Evolutionary conservation across 2,329 filamentous ascomycete genomes (phyloP).

Genomic region (Penicillium fuscoglaucum): DNA sequence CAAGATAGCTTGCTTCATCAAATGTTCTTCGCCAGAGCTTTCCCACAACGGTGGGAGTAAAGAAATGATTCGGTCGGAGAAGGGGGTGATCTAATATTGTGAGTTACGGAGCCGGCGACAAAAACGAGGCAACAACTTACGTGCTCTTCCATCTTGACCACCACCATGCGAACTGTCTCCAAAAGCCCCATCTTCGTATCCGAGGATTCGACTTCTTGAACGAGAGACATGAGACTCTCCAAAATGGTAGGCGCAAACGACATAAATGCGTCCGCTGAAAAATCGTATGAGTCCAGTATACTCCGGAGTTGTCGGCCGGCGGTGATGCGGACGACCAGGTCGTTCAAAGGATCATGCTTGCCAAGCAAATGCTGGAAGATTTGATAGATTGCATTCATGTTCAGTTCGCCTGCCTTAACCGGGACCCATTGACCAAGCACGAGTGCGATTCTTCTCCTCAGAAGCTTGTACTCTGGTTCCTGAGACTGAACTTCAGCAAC

Average conservation of each 20-base stretch:
- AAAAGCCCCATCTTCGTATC: conserved; percentile 90
- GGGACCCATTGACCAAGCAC: conserved; percentile 87
- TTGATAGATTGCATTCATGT: conserved; percentile 75
- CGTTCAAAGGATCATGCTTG: conserved; percentile 74
- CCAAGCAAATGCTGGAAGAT: conserved; percentile 87
- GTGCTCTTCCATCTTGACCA: conserved; percentile 76
- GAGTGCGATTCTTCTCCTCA: conserved; percentile 85
- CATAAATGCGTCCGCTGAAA: conserved; percentile 69
- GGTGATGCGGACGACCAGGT: conserved; percentile 87
- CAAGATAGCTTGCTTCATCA: conserved; percentile 92
- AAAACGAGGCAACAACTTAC: conserved; percentile 38
- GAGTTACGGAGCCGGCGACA: neutral
- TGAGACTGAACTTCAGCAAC: conserved; percentile 74
- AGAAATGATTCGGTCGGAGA: conserved; percentile 77
- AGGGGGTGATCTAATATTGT: conserved; percentile 55
- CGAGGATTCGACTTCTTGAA: conserved; percentile 74
- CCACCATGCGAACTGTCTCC: conserved; percentile 78
- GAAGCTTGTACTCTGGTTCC: conserved; percentile 70
- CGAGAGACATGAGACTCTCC: conserved; percentile 70
- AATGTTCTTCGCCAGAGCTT: conserved; percentile 77
- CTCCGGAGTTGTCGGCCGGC: conserved; percentile 80
- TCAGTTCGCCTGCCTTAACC: conserved; percentile 68
- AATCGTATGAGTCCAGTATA: conserved; percentile 82
- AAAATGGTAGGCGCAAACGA: conserved; percentile 76
- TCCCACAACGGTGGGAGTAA: conserved; percentile 83